Percentiles rank a stretch among this genome's conserved stretches.
Evolutionary conservation across 257 asterid genomes (phyloP).

Genomic region (Ligustrum vulgare): DNA sequence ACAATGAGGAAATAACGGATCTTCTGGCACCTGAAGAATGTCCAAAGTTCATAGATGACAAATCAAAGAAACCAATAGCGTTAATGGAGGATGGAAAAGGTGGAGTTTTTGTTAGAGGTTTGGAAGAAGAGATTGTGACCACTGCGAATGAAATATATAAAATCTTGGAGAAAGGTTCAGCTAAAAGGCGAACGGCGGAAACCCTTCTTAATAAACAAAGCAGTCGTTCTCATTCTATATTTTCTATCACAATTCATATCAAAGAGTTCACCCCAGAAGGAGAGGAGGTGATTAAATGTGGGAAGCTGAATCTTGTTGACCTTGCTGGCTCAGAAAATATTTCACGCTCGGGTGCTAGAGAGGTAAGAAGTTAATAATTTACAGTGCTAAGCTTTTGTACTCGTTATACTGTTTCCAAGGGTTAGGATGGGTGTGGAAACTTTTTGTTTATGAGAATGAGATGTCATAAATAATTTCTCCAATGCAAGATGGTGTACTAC

Average conservation of each 20-base stretch:
- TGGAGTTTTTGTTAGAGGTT: conserved; percentile 49
- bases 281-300: conserved; percentile 52
- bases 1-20: conserved; percentile 69
- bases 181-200: conserved; percentile 46
- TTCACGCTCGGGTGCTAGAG: conserved; percentile 54
- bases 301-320: conserved; percentile 59
- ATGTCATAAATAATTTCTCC: no score
- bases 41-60: conserved; percentile 29
- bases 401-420: not conserved
- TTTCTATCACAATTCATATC: conserved; percentile 50
- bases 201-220: conserved; percentile 58
- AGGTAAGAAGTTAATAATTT: conserved; percentile 28
- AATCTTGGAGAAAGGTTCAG: conserved; percentile 52
- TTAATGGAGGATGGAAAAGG: conserved; percentile 68
- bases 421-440: not conserved
- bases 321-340: conserved; percentile 73
- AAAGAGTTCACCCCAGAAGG: conserved; percentile 43
- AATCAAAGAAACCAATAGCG: conserved; percentile 35
- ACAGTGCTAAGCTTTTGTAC: not conserved
- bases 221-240: conserved; percentile 60
- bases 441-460: no score
- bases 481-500: no score
- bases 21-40: conserved; percentile 45
- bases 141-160: conserved; percentile 45
- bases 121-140: conserved; percentile 50